Conservation (phyloP, 2,329 filamentous ascomycete genomes). For the Dothistroma pini region DNA sequence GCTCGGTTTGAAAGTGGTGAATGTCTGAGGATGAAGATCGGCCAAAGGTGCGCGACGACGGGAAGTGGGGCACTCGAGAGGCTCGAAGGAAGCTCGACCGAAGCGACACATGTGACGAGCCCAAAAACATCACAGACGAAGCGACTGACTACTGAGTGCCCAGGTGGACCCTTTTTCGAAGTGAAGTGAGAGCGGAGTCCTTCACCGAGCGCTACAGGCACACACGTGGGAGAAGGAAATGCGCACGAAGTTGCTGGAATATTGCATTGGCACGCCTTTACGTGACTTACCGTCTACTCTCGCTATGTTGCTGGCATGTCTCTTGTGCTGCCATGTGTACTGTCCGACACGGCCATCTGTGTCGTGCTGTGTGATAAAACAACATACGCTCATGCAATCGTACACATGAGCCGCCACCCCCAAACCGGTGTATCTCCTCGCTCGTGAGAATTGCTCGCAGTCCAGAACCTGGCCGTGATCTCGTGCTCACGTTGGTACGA, state of each 20-base stretch:
- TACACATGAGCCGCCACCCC: slow-evolving; percentile 2
- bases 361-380: slow-evolving; percentile 16
- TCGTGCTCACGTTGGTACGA: not conserved
- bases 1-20: not conserved
- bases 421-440: slow-evolving; percentile 11
- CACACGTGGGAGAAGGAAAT: slow-evolving; percentile 7
- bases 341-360: slow-evolving; percentile 9
- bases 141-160: no score
- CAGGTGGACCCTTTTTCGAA: no score
- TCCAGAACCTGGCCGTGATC: not conserved
- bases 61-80: not conserved
- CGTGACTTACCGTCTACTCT: slow-evolving; percentile 17
- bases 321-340: slow-evolving; percentile 14
- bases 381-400: not conserved
- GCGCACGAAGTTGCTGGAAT: slow-evolving; percentile 14
- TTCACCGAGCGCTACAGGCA: slow-evolving; percentile 7
- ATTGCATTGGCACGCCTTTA: slow-evolving; percentile 18
- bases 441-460: slow-evolving; percentile 4
- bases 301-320: slow-evolving; percentile 16
- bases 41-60: not conserved
- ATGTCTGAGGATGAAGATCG: not conserved
- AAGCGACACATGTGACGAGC: not conserved
- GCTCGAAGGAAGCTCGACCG: not conserved
- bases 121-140: no score
- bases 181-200: slow-evolving; percentile 13